Evolutionary conservation across 106 monocot species (phyloP), one percentile per base, ranked within the genome.

Genomic region (Agapanthus africanus): DNA sequence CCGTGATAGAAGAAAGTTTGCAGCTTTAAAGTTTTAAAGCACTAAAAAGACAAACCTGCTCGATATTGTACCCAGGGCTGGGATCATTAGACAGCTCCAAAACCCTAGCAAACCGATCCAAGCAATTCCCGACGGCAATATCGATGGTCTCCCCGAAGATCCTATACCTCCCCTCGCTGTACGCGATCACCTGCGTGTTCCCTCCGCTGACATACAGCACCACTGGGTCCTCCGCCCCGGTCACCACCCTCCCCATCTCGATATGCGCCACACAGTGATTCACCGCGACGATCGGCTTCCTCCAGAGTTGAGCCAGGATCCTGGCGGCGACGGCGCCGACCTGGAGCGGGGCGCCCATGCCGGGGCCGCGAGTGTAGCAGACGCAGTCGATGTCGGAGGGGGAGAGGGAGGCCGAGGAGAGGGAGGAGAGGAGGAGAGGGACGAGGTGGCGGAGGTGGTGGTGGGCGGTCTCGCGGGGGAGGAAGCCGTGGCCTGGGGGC

Each of bases 321-420:
- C 99, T 76, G 4, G 82, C 99, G 9, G 79, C 84, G 25, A 87
- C 70, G 27, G 92, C 99, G n/a, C 79, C 65, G 33, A 90, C 87
- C 90, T 99, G 93, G 64, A 93, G 99, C 7, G 93, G 93, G 9
- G 90, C 99, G 15, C 99, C 99, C 93, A 99, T 99, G 72, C 99
- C 99, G 65, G 99, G 99, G 63, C 99, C 99, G 36, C 71, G 76
- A 66, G 99, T 99, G 88, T 90, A 99, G 90, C 99, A 99, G 65
- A 99, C 34, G 78, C 99, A 99, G 84, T 84, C 84, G 59, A 99
- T 44, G 75, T 90, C 90, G 37, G 70, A 32, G n/a, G 83, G 82
- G 54, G 84, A 21, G 70, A 99, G 25, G 30, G 47, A 21, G 61
- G 90, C 89, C 0, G 41, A 71, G 6, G 40, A 16, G 51, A 99